A percentile compares a stretch with the other conserved stretches of the same genome.
Conservation (phyloP, 345 rosid species). For the Sonneratia alba region DNA sequence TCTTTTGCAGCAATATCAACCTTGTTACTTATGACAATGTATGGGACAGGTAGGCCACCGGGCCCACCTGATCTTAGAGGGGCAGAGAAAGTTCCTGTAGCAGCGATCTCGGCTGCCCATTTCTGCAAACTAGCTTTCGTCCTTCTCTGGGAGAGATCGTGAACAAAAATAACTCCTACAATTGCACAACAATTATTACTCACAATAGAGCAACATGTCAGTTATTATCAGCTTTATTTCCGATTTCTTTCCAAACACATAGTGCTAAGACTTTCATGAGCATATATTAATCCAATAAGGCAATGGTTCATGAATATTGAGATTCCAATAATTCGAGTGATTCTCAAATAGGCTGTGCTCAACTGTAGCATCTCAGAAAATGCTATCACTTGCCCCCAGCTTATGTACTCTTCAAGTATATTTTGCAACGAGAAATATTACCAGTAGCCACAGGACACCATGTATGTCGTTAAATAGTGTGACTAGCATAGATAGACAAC, state of each 20-base stretch:
- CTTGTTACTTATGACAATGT: slow-evolving; percentile 86
- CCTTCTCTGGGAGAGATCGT: slow-evolving; percentile 94
- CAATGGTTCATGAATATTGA: neutral
- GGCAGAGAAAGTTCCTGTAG: slow-evolving; percentile 86
- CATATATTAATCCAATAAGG: neutral
- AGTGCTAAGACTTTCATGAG: neutral
- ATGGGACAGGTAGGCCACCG: slow-evolving; percentile 96
- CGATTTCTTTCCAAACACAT: neutral
- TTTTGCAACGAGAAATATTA: neutral
- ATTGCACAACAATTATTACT: neutral
- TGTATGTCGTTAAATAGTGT: neutral
- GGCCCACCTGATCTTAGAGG: slow-evolving; percentile 95
- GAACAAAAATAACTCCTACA: slow-evolving; percentile 93
- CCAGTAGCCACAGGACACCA: neutral
- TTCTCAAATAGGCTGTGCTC: neutral
- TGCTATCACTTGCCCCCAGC: neutral
- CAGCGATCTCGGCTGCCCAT: slow-evolving; percentile 90
- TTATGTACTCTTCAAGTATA: neutral
- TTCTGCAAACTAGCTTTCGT: slow-evolving; percentile 88
- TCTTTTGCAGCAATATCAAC: slow-evolving; percentile 89
- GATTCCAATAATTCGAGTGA: neutral
- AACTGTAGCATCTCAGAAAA: neutral
- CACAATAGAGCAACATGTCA: neutral
- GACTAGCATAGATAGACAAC: neutral
- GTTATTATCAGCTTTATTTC: neutral